phyloP scores from a whole-genome alignment of 1,284 basidiomycete genomes.

The Irpex lacteus region DNA sequence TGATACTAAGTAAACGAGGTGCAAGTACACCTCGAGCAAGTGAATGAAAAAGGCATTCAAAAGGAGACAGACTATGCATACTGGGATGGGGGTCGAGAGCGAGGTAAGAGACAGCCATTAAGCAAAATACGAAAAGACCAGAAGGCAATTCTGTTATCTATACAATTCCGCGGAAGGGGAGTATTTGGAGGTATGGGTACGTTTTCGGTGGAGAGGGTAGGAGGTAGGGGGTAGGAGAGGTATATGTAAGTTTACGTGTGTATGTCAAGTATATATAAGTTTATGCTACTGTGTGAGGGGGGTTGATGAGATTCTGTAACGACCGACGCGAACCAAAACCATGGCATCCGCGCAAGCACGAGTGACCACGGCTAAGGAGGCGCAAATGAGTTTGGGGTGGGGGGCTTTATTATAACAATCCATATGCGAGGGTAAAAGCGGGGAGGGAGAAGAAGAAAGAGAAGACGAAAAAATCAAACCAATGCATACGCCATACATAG shows the following conservation, averaged over 20 bases:
- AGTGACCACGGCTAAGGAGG: neutral
- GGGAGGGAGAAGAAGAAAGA: neutral
- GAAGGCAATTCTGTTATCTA: neutral
- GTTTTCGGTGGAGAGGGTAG: neutral
- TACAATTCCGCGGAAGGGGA: neutral
- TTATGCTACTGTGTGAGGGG: constrained; percentile 2
- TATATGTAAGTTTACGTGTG: neutral
- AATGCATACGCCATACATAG: constrained; percentile 3
- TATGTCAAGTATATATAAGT: constrained; percentile 2
- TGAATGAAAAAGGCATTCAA: neutral
- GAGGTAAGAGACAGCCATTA: constrained; percentile 2
- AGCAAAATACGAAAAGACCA: neutral
- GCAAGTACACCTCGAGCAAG: neutral
- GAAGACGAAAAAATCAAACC: neutral
- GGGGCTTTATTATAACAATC: neutral
- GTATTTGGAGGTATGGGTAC: neutral
- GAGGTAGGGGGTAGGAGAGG: neutral
- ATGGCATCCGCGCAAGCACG: neutral
- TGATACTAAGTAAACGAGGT: neutral
- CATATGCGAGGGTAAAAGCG: neutral
- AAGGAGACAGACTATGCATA: neutral
- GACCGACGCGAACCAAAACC: constrained; percentile 1
- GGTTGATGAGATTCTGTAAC: neutral
- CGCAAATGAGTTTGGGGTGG: neutral
- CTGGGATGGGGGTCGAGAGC: neutral